Conservation (phyloP, 1,284 basidiomycete species). For the Termitomyces sp. region DNA sequence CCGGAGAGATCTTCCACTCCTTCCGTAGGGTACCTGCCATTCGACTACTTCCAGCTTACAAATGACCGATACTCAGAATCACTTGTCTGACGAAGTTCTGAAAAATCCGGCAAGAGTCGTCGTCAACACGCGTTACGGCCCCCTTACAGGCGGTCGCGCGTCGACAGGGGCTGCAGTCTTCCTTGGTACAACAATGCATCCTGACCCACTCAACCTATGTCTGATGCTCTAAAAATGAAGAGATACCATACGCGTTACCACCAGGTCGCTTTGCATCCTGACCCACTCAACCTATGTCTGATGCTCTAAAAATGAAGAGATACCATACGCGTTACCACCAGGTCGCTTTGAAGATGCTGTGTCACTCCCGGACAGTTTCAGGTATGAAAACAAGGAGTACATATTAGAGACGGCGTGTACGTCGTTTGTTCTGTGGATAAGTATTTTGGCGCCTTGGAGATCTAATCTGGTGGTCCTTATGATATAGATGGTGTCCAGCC, state of each 20-base stretch:
- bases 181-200: slow-evolving; percentile 38
- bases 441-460: neutral
- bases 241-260: slow-evolving; percentile 68
- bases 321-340: slow-evolving; percentile 67
- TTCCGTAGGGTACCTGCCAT: neutral
- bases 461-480: neutral
- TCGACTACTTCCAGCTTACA: neutral
- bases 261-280: slow-evolving; percentile 59
- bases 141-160: slow-evolving; percentile 52
- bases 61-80: slow-evolving; percentile 18
- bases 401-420: slow-evolving; percentile 54
- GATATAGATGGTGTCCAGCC: slow-evolving; percentile 55
- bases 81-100: slow-evolving; percentile 48
- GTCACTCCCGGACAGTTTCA: slow-evolving; percentile 46
- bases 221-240: slow-evolving; percentile 29
- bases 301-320: slow-evolving; percentile 39
- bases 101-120: slow-evolving; percentile 35
- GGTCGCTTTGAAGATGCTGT: slow-evolving; percentile 58
- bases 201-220: too few species aligned
- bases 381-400: slow-evolving; percentile 58
- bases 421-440: neutral
- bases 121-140: slow-evolving; percentile 51
- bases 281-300: neutral
- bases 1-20: neutral
- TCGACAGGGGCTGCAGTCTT: slow-evolving; percentile 57